Evolutionary conservation across 164 flowering plant species (phyloP), one percentile per base, ranked within the genome.

Genomic region (Platanus orientalis): DNA sequence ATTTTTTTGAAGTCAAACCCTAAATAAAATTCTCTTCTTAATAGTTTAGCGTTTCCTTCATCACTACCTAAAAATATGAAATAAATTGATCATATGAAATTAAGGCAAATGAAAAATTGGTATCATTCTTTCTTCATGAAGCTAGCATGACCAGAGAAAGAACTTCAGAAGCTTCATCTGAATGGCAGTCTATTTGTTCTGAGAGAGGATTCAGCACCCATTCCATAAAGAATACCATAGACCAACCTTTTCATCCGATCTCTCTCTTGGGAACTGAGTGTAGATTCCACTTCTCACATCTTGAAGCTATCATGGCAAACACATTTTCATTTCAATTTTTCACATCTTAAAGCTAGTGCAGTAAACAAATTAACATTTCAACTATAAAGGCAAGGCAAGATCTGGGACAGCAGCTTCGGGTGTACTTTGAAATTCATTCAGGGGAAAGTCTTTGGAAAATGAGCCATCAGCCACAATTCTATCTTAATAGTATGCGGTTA

Each of bases 401-500:
- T n/a, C n/a, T n/a, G n/a, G n/a, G n/a, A n/a, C n/a, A n/a, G n/a
- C n/a, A n/a, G n/a, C n/a, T n/a, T n/a, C n/a, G n/a, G n/a, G n/a
- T n/a, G n/a, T n/a, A n/a, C n/a, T n/a, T n/a, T n/a, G 93, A 57
- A 87, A 81, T 60, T 87, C 84, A 74, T 87, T 81, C 27, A 95
- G 71, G 28, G 78, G 68, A 42, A 84, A 53, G 67, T 95, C 99
- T 67, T 76, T 75, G 9, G 99, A 78, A 95, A 95, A 74, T 95
- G 97, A 67, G 99, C 99, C 99, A 95, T 95, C 56, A 95, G 72
- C 50, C 99, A 82, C 64, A 95, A 69, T 74, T 95, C 99, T 72
- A 92, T 95, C 78, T 95, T 92, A 95, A 79, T 95, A 95, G 73
- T 95, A 97, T 30, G 97, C 97, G n/a, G 97, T 75, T 61, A 95